Percentiles rank a stretch among this genome's conserved stretches.
phyloP scores from a whole-genome alignment of 2,329 filamentous ascomycete genomes.

The Epichloe aotearoae region DNA sequence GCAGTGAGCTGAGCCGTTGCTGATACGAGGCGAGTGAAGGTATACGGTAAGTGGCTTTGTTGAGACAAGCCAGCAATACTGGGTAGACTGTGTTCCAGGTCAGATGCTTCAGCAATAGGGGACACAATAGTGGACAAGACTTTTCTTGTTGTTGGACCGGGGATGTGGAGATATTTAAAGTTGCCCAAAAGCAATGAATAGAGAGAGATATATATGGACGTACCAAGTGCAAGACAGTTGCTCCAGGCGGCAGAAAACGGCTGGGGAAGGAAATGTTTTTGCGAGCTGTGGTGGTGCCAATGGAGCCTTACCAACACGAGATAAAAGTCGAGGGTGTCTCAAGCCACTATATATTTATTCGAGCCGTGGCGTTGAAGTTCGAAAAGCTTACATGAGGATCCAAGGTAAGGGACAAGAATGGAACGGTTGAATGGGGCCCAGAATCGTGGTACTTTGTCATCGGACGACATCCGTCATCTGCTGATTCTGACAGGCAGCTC shows the following conservation, averaged over 20 bases:
- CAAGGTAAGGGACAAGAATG: not conserved
- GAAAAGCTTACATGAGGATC: not conserved
- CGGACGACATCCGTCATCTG: constrained; percentile 1
- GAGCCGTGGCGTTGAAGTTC: not conserved
- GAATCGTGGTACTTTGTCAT: not conserved
- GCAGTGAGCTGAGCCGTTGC: not conserved
- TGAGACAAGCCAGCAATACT: not conserved
- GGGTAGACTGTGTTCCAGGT: not conserved
- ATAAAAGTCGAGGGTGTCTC: constrained; percentile 1
- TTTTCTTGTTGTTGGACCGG: not conserved
- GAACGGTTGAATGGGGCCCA: not conserved
- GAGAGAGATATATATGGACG: not conserved
- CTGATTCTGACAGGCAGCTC: not conserved
- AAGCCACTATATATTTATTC: constrained; percentile 6
- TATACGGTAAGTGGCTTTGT: not conserved
- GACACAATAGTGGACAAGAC: not conserved
- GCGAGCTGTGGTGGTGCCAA: not conserved
- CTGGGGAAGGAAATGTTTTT: not conserved
- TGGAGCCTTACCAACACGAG: constrained; percentile 1
- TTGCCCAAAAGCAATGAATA: not conserved
- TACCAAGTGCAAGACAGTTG: not conserved
- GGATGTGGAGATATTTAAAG: not conserved
- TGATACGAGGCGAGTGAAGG: not conserved
- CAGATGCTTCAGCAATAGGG: not conserved
- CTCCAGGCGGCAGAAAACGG: not conserved